These are phyloP conservation scores for Aspergillus uvarum DNA, from an alignment of 2,329 filamentous ascomycete species.

Conservation along the genomic window DNA sequence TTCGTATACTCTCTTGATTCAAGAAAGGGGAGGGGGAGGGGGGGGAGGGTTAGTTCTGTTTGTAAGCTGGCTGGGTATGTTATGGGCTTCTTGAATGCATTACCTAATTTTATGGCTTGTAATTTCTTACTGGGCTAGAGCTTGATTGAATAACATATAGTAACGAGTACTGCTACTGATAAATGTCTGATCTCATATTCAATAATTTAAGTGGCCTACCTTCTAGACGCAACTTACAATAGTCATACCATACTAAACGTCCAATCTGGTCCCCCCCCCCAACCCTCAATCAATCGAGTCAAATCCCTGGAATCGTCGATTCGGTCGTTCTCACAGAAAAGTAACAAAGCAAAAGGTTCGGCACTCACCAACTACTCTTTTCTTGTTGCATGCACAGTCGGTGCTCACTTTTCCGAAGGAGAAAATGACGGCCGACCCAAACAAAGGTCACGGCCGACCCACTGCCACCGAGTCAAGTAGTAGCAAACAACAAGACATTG, in stretches of 20 bases:
- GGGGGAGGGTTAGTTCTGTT: too few species aligned
- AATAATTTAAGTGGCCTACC: conserved; percentile 10
- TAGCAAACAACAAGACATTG: not conserved
- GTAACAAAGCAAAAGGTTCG: conserved; percentile 18
- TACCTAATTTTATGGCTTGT: too few species aligned
- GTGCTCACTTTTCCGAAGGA: not conserved
- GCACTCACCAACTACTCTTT: not conserved
- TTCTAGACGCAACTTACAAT: conserved; percentile 14
- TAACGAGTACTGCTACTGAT: not conserved
- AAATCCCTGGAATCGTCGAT: conserved; percentile 11
- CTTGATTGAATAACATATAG: too few species aligned
- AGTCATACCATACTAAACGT: too few species aligned
- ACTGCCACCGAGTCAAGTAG: not conserved
- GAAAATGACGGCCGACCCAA: too few species aligned
- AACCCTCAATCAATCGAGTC: not conserved
- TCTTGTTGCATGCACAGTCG: not conserved
- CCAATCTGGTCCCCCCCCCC: too few species aligned
- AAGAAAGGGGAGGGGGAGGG: too few species aligned
- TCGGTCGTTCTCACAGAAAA: conserved; percentile 19
- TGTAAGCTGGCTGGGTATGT: too few species aligned
- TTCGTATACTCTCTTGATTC: too few species aligned
- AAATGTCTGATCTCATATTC: not conserved
- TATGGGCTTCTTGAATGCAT: too few species aligned
- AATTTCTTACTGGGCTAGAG: too few species aligned
- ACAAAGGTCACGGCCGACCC: not conserved